Conservation (phyloP, 345 rosid species). For the Pugionium cornutum region DNA sequence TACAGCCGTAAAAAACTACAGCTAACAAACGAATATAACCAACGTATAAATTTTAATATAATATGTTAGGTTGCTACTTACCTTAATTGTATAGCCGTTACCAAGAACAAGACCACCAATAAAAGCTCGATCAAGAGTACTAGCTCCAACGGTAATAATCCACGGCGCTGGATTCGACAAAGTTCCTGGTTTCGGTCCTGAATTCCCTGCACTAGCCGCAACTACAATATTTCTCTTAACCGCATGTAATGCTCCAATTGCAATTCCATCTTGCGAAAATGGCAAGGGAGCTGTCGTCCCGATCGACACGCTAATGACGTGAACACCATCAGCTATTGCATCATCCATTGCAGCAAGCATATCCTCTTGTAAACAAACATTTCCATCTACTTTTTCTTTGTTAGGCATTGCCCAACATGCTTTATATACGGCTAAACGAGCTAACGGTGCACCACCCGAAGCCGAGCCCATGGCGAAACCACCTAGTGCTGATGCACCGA, state of each 20-base stretch:
- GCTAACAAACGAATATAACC: too few species aligned
- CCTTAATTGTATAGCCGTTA: constrained; percentile 58
- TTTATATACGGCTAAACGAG: constrained; percentile 78
- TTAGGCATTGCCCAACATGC: constrained; percentile 79
- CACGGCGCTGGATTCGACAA: constrained; percentile 75
- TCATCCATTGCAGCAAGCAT: constrained; percentile 85
- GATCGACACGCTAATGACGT: constrained; percentile 68
- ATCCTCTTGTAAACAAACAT: constrained; percentile 59
- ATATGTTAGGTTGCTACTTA: constrained; percentile 9
- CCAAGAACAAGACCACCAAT: constrained; percentile 54
- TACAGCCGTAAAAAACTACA: too few species aligned
- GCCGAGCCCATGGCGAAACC: constrained; percentile 73
- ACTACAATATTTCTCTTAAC: constrained; percentile 58
- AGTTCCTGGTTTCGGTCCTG: constrained; percentile 62
- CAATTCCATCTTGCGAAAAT: constrained; percentile 50
- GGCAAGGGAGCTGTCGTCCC: constrained; percentile 34
- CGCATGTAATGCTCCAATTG: constrained; percentile 70
- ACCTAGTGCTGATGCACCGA: constrained; percentile 50
- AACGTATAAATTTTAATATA: too few species aligned
- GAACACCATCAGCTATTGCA: constrained; percentile 76
- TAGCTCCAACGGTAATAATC: constrained; percentile 81
- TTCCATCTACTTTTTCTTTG: constrained; percentile 45
- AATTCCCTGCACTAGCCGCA: constrained; percentile 68
- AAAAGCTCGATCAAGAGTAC: constrained; percentile 68
- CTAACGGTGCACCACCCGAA: constrained; percentile 73